Conservation (phyloP, 2,329 filamentous ascomycete species). For the Geosmithia morbida region DNA sequence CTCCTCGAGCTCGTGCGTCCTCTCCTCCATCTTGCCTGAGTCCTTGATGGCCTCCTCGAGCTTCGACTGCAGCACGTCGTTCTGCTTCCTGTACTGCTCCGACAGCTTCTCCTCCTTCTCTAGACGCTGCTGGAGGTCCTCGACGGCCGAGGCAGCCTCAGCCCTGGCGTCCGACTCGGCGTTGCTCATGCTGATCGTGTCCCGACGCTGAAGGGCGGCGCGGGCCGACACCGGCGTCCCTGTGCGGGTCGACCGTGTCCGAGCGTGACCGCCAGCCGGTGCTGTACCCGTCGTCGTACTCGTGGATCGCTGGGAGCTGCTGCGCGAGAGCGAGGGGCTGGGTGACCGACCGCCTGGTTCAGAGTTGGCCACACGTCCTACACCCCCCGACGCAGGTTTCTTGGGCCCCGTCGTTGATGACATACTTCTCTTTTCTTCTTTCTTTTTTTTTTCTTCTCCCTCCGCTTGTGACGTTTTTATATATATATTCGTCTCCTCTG, state of each 20-base stretch:
- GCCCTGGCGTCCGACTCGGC: slow-evolving; percentile 62
- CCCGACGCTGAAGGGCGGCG: slow-evolving; percentile 49
- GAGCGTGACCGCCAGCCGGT: slow-evolving; percentile 18
- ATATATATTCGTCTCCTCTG: not conserved
- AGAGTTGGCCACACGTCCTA: slow-evolving; percentile 27
- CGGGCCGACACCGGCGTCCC: slow-evolving; percentile 60
- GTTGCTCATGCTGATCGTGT: slow-evolving; percentile 28
- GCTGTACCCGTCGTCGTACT: slow-evolving; percentile 19
- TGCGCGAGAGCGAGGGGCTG: slow-evolving; percentile 22
- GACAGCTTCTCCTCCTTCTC: slow-evolving; percentile 65
- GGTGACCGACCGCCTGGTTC: slow-evolving; percentile 17
- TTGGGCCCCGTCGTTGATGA: slow-evolving; percentile 38
- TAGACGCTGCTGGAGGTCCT: slow-evolving; percentile 73
- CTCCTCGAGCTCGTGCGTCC: slow-evolving; percentile 73
- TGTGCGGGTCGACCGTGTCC: slow-evolving; percentile 51
- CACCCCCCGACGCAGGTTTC: slow-evolving; percentile 33
- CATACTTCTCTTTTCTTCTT: not conserved
- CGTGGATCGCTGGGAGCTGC: slow-evolving; percentile 26
- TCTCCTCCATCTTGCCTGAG: slow-evolving; percentile 77
- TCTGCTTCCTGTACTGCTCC: slow-evolving; percentile 71
- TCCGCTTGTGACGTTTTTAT: not conserved
- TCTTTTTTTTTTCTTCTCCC: not conserved
- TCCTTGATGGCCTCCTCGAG: slow-evolving; percentile 76
- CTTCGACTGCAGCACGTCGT: slow-evolving; percentile 69
- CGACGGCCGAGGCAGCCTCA: slow-evolving; percentile 63